phyloP scores from a whole-genome alignment of 768 basidiomycete genomes.

The Collybiopsis confluens region DNA sequence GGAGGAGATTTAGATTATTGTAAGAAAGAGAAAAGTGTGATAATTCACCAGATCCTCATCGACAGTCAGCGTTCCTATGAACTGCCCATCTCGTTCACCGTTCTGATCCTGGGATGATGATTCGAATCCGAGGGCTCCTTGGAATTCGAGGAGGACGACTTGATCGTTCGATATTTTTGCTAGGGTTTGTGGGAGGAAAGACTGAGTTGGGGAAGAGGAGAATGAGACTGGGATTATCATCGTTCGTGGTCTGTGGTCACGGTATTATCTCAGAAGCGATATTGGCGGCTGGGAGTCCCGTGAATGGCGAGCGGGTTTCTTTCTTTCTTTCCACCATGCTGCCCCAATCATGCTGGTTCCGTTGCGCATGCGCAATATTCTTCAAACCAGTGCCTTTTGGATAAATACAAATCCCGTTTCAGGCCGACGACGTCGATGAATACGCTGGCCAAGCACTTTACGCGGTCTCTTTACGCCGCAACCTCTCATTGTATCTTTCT shows the following conservation, averaged over 20 bases:
- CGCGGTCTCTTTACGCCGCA: no score
- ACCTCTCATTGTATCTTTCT: no score
- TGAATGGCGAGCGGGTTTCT: no score
- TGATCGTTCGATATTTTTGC: conserved; percentile 76
- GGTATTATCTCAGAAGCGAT: neutral
- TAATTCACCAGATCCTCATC: conserved; percentile 54
- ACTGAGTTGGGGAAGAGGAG: conserved; percentile 25
- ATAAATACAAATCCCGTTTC: no score
- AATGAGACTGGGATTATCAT: conserved; percentile 71
- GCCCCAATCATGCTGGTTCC: no score
- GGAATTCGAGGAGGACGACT: conserved; percentile 81
- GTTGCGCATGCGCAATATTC: no score
- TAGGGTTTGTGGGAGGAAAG: conserved; percentile 54
- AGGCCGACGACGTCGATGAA: no score
- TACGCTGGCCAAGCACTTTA: no score
- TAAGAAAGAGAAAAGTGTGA: conserved; percentile 2
- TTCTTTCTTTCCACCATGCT: no score
- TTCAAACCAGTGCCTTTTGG: no score
- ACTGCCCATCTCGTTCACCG: conserved; percentile 61
- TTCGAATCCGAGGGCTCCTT: conserved; percentile 66
- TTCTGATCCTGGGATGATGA: conserved; percentile 24
- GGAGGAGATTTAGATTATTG: neutral
- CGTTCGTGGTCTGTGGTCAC: neutral
- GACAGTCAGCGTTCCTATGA: conserved; percentile 75
- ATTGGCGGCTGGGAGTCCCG: no score